Conservation (phyloP, 768 basidiomycete species). For the Suillus sp. region DNA sequence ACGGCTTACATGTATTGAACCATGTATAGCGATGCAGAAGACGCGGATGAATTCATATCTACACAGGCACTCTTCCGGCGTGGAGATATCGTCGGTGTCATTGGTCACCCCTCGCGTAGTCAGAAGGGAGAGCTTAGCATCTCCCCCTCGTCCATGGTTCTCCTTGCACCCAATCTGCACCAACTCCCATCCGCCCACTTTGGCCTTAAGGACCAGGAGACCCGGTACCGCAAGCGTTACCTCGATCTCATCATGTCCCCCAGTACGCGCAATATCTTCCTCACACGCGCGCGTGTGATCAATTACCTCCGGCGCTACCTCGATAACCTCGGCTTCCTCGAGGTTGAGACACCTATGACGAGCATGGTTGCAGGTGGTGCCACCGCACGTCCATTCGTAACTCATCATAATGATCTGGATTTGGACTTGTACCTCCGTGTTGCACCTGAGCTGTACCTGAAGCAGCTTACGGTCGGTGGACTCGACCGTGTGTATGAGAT, state of each 20-base stretch:
- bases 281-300: constrained; percentile 86
- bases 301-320: constrained; percentile 93
- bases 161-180: constrained; percentile 95
- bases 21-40: constrained; percentile 56
- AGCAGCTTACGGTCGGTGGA: constrained; percentile 96
- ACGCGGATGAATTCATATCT: constrained; percentile 64
- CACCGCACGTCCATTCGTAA: constrained; percentile 98
- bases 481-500: constrained; percentile 99
- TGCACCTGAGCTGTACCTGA: constrained; percentile 97
- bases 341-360: constrained; percentile 99
- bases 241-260: constrained; percentile 96
- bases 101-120: constrained; percentile 86
- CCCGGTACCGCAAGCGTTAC: constrained; percentile 97
- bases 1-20: not conserved
- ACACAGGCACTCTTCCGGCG: constrained; percentile 88
- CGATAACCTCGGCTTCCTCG: constrained; percentile 91
- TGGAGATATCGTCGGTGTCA: constrained; percentile 95
- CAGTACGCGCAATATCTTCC: constrained; percentile 85
- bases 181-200: constrained; percentile 92
- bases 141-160: constrained; percentile 73
- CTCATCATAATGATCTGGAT: constrained; percentile 97
- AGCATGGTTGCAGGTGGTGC: constrained; percentile 96
- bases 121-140: constrained; percentile 96
- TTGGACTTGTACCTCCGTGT: constrained; percentile 96
- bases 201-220: constrained; percentile 96